These are phyloP conservation scores for Blepharisma undulans DNA, from an alignment of 169 alveolate species.

Conservation along the genomic window DNA sequence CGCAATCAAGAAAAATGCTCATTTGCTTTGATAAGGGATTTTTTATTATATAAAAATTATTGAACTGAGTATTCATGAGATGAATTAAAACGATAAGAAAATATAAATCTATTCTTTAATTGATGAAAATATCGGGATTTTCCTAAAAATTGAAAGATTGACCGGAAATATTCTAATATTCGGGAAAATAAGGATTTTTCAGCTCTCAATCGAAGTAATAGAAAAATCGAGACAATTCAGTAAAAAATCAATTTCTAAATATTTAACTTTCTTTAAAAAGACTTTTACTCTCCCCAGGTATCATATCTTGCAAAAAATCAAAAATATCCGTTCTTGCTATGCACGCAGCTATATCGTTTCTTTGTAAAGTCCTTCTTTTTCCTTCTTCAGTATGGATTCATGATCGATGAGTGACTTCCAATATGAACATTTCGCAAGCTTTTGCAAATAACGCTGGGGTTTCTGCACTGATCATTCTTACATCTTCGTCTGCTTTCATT, in stretches of 20 bases:
- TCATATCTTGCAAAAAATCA: slow-evolving; percentile 91
- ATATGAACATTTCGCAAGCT: slow-evolving; percentile 95
- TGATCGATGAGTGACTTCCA: slow-evolving; percentile 92
- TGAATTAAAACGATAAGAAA: too few relatives aligned
- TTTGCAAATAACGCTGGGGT: slow-evolving; percentile 95
- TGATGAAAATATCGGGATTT: too few relatives aligned
- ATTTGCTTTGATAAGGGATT: too few relatives aligned
- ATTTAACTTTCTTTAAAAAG: background rate
- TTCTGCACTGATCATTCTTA: slow-evolving; percentile 94
- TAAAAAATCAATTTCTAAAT: background rate
- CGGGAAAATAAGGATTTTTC: too few relatives aligned
- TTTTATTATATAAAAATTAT: too few relatives aligned
- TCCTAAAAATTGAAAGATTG: too few relatives aligned
- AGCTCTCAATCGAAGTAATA: too few relatives aligned
- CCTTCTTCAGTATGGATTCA: slow-evolving; percentile 92
- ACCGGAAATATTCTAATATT: too few relatives aligned
- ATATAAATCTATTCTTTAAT: too few relatives aligned
- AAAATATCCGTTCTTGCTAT: slow-evolving; percentile 88
- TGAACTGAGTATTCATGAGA: too few relatives aligned
- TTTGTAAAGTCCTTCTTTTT: slow-evolving; percentile 90
- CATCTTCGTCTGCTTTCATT: slow-evolving; percentile 96
- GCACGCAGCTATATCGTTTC: slow-evolving; percentile 64
- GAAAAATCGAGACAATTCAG: too few relatives aligned
- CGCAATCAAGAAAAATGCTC: too few relatives aligned
- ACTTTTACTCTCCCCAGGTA: background rate